A percentile compares a stretch with the other conserved stretches of the same genome.
Evolutionary conservation across 2,329 filamentous ascomycete species (phyloP).

Genomic region (Rhynchosporium agropyri): DNA sequence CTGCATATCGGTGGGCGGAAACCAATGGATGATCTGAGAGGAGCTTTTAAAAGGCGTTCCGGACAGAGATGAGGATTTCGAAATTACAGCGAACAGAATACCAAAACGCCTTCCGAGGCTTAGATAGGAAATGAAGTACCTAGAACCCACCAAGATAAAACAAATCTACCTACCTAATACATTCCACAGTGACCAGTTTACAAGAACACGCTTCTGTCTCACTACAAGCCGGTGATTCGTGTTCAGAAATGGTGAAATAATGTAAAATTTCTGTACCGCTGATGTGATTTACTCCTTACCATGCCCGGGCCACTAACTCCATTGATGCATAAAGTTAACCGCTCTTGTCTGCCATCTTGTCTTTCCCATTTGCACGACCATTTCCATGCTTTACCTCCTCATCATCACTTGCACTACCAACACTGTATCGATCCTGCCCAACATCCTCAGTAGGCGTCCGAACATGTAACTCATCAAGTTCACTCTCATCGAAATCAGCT

Average conservation of each 20-base stretch:
- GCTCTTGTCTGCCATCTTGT: slow-evolving; percentile 27
- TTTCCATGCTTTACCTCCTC: slow-evolving; percentile 42
- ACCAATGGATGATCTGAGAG: slow-evolving; percentile 21
- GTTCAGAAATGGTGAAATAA: neutral
- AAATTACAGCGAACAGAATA: slow-evolving; percentile 30
- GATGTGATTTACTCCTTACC: neutral
- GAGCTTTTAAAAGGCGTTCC: slow-evolving; percentile 31
- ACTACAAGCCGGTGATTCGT: no score
- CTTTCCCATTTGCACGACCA: slow-evolving; percentile 31
- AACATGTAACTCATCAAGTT: slow-evolving; percentile 62
- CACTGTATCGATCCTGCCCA: slow-evolving; percentile 55
- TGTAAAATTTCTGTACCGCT: slow-evolving; percentile 4
- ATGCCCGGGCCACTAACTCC: slow-evolving; percentile 8
- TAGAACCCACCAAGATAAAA: neutral
- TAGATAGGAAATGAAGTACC: slow-evolving; percentile 24
- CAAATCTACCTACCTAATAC: neutral
- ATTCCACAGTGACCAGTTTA: neutral
- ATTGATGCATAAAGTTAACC: slow-evolving; percentile 14
- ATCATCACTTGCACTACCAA: slow-evolving; percentile 61
- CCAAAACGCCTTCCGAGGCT: slow-evolving; percentile 24
- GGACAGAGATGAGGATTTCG: slow-evolving; percentile 18
- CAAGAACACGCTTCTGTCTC: no score
- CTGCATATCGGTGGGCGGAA: slow-evolving; percentile 20
- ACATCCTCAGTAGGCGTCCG: slow-evolving; percentile 41
- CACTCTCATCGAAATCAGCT: slow-evolving; percentile 66